phyloP scores from a whole-genome alignment of 208 protist species.

The Borovskyia barvae region DNA sequence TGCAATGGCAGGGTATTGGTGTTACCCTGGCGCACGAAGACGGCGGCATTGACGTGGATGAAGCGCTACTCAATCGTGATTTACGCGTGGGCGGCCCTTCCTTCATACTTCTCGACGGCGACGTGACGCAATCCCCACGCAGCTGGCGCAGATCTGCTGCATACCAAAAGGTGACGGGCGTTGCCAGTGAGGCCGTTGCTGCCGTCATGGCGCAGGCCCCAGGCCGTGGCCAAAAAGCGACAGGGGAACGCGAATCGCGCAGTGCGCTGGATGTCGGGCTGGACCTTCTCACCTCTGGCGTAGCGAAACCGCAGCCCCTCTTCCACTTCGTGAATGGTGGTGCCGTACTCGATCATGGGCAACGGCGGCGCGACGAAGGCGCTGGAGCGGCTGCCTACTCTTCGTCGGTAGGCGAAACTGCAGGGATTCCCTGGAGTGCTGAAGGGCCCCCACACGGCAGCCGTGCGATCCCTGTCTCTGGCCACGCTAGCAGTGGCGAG shows the following conservation, averaged over 20 bases:
- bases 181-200: background rate
- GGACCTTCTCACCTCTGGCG: background rate
- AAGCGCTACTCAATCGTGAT: constrained; percentile 7
- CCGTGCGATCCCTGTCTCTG: too few relatives aligned
- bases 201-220: background rate
- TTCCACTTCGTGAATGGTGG: constrained; percentile 81
- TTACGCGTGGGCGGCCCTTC: background rate
- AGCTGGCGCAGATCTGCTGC: constrained; percentile 25
- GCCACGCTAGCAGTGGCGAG: background rate
- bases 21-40: constrained; percentile 44
- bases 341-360: constrained; percentile 78
- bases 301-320: background rate
- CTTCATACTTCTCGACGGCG: constrained; percentile 34
- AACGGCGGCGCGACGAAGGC: constrained; percentile 29
- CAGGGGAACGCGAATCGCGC: background rate
- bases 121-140: constrained; percentile 23
- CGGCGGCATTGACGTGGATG: constrained; percentile 64
- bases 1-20: constrained; percentile 69
- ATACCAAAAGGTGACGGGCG: background rate
- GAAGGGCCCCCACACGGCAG: background rate
- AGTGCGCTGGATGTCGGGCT: background rate
- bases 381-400: too few relatives aligned
- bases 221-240: background rate
- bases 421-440: background rate
- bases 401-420: background rate